Conservation (phyloP, 768 basidiomycete species). For the Rhizopogon rudus region DNA sequence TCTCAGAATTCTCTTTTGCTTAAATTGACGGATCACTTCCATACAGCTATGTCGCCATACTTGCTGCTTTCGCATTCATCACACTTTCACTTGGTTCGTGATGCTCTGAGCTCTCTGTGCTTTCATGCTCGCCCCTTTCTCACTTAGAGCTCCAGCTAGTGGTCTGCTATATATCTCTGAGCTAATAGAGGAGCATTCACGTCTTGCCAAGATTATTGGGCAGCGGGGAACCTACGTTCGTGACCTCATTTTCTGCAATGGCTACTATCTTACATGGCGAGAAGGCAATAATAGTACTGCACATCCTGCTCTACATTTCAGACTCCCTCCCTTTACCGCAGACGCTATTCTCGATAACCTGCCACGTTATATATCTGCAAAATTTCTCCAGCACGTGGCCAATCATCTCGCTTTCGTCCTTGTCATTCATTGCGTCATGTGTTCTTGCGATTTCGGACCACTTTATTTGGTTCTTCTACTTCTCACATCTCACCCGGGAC, state of each 20-base stretch:
- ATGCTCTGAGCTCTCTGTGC: background rate
- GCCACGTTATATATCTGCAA: constrained; percentile 86
- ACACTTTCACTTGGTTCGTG: constrained; percentile 81
- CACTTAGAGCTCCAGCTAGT: constrained; percentile 54
- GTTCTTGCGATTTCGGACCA: constrained; percentile 83
- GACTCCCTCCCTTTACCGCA: constrained; percentile 79
- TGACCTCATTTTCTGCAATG: constrained; percentile 10
- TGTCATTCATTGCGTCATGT: constrained; percentile 83
- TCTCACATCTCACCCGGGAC: constrained; percentile 66
- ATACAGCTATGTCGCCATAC: constrained; percentile 65
- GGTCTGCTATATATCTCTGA: constrained; percentile 93
- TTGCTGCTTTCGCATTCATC: constrained; percentile 84
- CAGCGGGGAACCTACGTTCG: constrained; percentile 86
- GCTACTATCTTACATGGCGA: constrained; percentile 1
- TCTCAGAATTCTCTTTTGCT: constrained; percentile 6
- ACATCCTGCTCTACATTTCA: constrained; percentile 69
- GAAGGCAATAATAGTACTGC: constrained; percentile 75
- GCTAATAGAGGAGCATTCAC: constrained; percentile 91
- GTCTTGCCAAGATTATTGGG: constrained; percentile 74
- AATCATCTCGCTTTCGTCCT: constrained; percentile 83
- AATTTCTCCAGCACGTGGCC: constrained; percentile 93
- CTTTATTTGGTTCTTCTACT: constrained; percentile 96
- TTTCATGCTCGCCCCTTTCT: background rate
- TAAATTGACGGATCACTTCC: background rate
- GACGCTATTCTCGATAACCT: constrained; percentile 72